Evolutionary conservation across 1,284 basidiomycete species (phyloP).

Genomic region (Trichosporon ovoides): DNA sequence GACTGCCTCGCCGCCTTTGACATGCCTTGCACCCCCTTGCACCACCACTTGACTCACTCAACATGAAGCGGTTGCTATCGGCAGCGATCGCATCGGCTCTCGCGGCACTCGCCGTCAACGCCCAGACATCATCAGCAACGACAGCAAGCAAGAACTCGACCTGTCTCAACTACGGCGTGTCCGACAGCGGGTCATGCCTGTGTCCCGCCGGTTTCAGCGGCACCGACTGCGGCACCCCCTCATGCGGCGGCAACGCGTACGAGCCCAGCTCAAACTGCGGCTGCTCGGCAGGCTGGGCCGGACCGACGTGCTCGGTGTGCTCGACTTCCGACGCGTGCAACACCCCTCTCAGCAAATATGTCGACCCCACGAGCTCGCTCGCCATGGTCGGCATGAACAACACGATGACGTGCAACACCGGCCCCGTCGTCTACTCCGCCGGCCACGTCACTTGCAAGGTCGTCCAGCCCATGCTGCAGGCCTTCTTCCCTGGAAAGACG

Average conservation of each 20-base stretch:
- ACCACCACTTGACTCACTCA: too few species aligned
- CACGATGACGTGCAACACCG: slow-evolving; percentile 26
- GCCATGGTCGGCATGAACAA: slow-evolving; percentile 21
- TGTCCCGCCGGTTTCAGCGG: neutral
- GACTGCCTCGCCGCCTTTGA: too few species aligned
- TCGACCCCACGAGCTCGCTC: neutral
- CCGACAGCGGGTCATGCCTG: neutral
- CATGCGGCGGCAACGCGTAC: neutral
- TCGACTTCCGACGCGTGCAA: slow-evolving; percentile 15
- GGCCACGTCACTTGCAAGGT: slow-evolving; percentile 38
- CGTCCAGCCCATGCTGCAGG: slow-evolving; percentile 72
- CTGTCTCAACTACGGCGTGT: neutral
- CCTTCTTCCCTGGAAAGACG: slow-evolving; percentile 62
- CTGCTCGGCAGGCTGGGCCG: neutral
- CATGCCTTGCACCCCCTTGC: too few species aligned
- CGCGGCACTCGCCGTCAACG: neutral
- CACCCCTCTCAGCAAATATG: neutral
- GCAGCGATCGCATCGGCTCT: neutral
- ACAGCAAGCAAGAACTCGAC: too few species aligned
- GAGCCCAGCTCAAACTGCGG: neutral
- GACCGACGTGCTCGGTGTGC: slow-evolving; percentile 24
- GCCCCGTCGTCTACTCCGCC: slow-evolving; percentile 31
- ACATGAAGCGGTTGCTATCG: neutral
- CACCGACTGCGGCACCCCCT: neutral
- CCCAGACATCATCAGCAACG: neutral